Base-by-base conservation (phyloP, 352 stramenopile species). In the Globisporangium alternatum region DNA sequence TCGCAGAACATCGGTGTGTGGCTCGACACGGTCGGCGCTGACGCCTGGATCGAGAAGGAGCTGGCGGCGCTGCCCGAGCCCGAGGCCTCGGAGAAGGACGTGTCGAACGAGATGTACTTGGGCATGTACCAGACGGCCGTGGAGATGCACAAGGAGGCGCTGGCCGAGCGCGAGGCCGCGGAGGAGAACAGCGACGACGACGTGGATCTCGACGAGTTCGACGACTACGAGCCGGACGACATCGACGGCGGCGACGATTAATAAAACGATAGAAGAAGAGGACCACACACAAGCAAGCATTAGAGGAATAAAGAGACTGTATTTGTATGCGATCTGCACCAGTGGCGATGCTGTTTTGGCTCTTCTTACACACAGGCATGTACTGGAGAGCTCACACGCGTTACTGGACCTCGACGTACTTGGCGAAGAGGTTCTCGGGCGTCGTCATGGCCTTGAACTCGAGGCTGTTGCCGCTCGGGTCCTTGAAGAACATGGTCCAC, bases 401-500 rank as follows among this genome's bases (percentile, higher is more conserved):
- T 75, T 78, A 91, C 35, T 41, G 35, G 39, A 89, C 72, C 69
- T 95, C 86, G 25, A 91, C 81, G 67, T 99, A 99, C 75, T 99
- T 99, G n/a, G 94, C 93, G 78, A 99, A 99, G 17, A 99, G 75
- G 74, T 99, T 99, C 53, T 97, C 88, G 21, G 90, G 85, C 41
- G 91, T 98, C 8, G 93, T 98, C 97, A 99, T 99, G 55, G 95
- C 94, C 74, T 99, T 99, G 79, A 99, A 99, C 80, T 99, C 97
- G 9, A 99, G 84, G 76, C 98, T 99, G 76, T 99, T 99, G 61
- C 93, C 93, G 64, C 83, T 97, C 15, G 96, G 96, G 68, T 97
- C 92, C 71, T 99, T 99, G 80, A 99, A 99, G 76, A 99, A 99
- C 97, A 99, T 99, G 39, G 97, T 99, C 89, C 90, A 98, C 70